Conservation (phyloP, 2,329 filamentous ascomycete genomes). For the Graphiopsis chlorocephala region DNA sequence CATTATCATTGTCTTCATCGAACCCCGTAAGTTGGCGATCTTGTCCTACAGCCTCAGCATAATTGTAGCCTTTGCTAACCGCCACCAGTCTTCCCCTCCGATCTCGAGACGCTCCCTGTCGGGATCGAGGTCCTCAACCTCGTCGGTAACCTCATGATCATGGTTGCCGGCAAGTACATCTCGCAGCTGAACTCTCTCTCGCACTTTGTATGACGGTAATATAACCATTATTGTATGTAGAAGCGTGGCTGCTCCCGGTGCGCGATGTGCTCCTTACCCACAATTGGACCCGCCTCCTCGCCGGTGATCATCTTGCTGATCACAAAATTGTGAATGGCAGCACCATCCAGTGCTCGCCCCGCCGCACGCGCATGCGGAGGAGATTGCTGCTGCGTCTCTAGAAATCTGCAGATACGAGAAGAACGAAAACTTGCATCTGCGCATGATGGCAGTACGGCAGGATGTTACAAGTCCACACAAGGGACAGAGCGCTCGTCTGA, state of each 20-base stretch:
- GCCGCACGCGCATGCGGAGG: neutral
- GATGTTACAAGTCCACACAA: neutral
- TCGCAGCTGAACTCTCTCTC: neutral
- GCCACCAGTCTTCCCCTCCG: neutral
- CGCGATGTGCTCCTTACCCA: neutral
- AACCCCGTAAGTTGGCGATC: neutral
- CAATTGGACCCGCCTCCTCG: neutral
- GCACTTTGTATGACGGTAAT: neutral
- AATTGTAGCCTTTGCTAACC: neutral
- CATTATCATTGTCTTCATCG: neutral
- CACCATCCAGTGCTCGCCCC: neutral
- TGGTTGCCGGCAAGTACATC: neutral
- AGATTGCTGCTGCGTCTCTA: neutral
- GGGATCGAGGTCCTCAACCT: neutral
- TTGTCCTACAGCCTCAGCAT: neutral
- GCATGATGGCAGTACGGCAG: neutral
- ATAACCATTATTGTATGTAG: neutral
- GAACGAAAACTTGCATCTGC: neutral
- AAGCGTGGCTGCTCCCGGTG: neutral
- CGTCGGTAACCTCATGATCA: neutral
- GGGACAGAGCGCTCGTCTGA: neutral
- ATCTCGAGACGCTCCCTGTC: neutral
- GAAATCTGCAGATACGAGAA: neutral
- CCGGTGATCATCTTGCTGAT: neutral
- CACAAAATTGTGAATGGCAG: neutral